Conservation (phyloP, 805 yeast species). For the Kuraishia molischiana region DNA sequence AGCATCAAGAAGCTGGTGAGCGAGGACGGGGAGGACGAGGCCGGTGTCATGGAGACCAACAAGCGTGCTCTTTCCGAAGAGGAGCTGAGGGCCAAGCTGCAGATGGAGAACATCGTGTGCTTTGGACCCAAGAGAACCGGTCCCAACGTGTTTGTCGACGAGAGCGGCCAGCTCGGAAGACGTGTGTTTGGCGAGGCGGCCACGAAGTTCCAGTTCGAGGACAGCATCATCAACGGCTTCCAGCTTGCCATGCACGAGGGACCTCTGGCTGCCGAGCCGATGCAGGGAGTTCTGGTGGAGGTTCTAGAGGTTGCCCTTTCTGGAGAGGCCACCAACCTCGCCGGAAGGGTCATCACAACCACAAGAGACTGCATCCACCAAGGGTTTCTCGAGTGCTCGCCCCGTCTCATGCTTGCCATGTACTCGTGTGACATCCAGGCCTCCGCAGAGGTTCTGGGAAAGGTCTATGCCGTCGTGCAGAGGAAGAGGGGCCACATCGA, state of each 20-base stretch:
- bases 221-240: slow-evolving; percentile 71
- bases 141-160: slow-evolving; percentile 63
- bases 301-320: slow-evolving; percentile 24
- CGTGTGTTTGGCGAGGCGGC: slow-evolving; percentile 16
- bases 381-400: slow-evolving; percentile 72
- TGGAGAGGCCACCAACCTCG: slow-evolving; percentile 27
- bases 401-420: slow-evolving; percentile 86
- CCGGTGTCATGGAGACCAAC: slow-evolving; percentile 20
- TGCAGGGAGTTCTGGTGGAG: slow-evolving; percentile 67
- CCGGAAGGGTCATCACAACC: slow-evolving; percentile 67
- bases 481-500: slow-evolving; percentile 76
- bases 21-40: slow-evolving; percentile 52
- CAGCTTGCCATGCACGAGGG: slow-evolving; percentile 78
- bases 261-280: slow-evolving; percentile 80
- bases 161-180: slow-evolving; percentile 23
- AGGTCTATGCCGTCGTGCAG: slow-evolving; percentile 91
- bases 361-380: slow-evolving; percentile 67
- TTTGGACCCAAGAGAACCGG: slow-evolving; percentile 78
- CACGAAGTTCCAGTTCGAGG: slow-evolving; percentile 34
- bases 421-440: slow-evolving; percentile 94
- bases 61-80: slow-evolving; percentile 11
- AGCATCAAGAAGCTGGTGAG: slow-evolving; percentile 29
- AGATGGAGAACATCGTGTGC: slow-evolving; percentile 35
- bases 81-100: slow-evolving; percentile 23
- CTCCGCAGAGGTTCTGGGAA: slow-evolving; percentile 87